Percentiles rank a stretch among this genome's conserved stretches.
Conservation (phyloP, 2,329 filamentous ascomycete genomes). For the Orbilia quercus region DNA sequence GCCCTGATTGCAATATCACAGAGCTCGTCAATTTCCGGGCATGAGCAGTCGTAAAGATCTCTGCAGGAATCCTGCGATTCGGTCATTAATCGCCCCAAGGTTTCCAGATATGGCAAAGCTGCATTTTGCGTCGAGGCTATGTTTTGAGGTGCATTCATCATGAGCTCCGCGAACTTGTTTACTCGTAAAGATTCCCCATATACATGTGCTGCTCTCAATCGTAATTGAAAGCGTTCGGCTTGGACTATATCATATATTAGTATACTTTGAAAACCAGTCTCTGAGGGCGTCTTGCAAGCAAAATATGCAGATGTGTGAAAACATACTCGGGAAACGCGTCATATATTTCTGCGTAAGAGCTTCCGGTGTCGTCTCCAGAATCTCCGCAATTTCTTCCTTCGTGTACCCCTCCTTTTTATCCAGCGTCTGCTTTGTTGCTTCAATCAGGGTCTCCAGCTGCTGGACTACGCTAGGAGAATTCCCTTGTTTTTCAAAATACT, state of each 20-base stretch:
- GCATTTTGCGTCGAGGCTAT: conserved; percentile 70
- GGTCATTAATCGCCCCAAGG: conserved; percentile 86
- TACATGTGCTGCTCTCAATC: conserved; percentile 88
- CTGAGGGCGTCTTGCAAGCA: not conserved
- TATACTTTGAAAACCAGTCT: not conserved
- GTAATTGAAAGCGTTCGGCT: conserved; percentile 85
- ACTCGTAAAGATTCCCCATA: conserved; percentile 90
- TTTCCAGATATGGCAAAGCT: conserved; percentile 74
- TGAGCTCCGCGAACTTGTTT: conserved; percentile 80
- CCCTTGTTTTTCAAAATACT: conserved; percentile 74
- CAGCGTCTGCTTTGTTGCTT: conserved; percentile 76
- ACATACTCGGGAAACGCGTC: conserved; percentile 76
- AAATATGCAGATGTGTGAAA: too few relatives aligned
- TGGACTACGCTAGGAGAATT: conserved; percentile 66
- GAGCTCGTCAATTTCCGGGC: conserved; percentile 88
- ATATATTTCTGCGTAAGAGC: conserved; percentile 83
- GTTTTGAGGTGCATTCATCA: conserved; percentile 67
- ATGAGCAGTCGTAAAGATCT: conserved; percentile 89
- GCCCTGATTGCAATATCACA: conserved; percentile 81
- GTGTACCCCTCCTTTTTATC: conserved; percentile 86
- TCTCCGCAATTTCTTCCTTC: conserved; percentile 80
- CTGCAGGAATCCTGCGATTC: conserved; percentile 88
- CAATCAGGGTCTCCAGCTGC: conserved; percentile 79
- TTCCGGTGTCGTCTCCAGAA: conserved; percentile 75
- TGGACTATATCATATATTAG: conserved; percentile 69